phyloP scores from a whole-genome alignment of 495 filamentous ascomycete genomes.

The Aspergillus baeticus region DNA sequence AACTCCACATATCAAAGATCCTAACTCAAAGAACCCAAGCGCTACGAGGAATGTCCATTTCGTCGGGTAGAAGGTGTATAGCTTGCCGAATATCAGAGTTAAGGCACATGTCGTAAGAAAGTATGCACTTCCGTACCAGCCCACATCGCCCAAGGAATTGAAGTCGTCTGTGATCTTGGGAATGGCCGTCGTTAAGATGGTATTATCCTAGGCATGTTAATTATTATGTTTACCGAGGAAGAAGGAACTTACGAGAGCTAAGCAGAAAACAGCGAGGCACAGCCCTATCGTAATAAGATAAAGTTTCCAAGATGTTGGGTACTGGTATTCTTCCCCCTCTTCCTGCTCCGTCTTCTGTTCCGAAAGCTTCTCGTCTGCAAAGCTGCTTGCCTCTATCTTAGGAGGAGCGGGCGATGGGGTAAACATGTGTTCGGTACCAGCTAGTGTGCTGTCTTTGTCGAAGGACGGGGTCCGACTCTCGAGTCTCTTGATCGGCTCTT shows the following conservation, averaged over 20 bases:
- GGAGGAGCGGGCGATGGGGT: background rate
- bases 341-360: constrained; percentile 16
- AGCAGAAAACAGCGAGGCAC: constrained; percentile 62
- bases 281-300: constrained; percentile 58
- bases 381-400: constrained; percentile 5
- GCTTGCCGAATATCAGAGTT: constrained; percentile 70
- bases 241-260: constrained; percentile 53
- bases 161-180: constrained; percentile 82
- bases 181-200: constrained; percentile 83
- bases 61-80: constrained; percentile 77
- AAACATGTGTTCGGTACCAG: constrained; percentile 8
- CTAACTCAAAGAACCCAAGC: constrained; percentile 78
- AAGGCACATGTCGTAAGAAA: constrained; percentile 73
- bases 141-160: constrained; percentile 70
- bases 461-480: constrained; percentile 13
- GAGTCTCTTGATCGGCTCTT: background rate
- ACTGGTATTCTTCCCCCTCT: constrained; percentile 39
- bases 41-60: constrained; percentile 72
- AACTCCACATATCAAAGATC: constrained; percentile 78
- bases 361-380: background rate
- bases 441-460: constrained; percentile 29
- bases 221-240: no score
- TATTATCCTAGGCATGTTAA: constrained; percentile 51
- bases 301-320: constrained; percentile 51
- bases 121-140: constrained; percentile 73